Evolutionary conservation across 1,284 basidiomycete species (phyloP).

Genomic region (Cutaneotrichosporon sp.): DNA sequence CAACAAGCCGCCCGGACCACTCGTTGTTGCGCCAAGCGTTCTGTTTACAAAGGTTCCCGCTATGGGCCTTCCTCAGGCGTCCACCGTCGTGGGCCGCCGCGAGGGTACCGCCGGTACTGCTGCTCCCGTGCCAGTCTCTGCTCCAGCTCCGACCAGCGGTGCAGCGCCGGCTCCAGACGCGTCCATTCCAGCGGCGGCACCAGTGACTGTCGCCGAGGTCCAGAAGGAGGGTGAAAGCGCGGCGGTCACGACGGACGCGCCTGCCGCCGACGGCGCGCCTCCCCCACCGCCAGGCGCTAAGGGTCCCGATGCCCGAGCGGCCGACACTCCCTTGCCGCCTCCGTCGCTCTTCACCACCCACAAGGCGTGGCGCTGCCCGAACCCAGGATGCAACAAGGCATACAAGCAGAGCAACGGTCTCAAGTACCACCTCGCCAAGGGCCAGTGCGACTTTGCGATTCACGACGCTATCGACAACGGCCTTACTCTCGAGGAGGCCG

Average conservation of each 20-base stretch:
- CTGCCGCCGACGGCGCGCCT: constrained; percentile 4
- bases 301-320: constrained; percentile 27
- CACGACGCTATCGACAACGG: constrained; percentile 65
- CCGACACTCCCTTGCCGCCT: constrained; percentile 41
- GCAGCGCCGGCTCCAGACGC: background rate
- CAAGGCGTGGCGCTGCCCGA: constrained; percentile 96
- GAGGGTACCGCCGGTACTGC: constrained; percentile 15
- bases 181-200: constrained; percentile 10
- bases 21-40: constrained; percentile 47
- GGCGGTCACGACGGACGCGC: background rate
- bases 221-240: constrained; percentile 3
- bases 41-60: constrained; percentile 43
- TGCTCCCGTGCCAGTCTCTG: background rate
- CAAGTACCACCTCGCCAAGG: constrained; percentile 87
- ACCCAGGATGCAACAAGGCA: constrained; percentile 94
- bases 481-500: constrained; percentile 77
- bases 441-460: constrained; percentile 83
- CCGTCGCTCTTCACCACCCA: constrained; percentile 56
- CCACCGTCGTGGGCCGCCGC: constrained; percentile 30
- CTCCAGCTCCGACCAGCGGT: background rate
- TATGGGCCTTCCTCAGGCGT: constrained; percentile 44
- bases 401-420: constrained; percentile 97
- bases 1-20: constrained; percentile 30
- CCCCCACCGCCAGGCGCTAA: constrained; percentile 18
- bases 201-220: constrained; percentile 6